Evolutionary conservation across 225 moss, liverwort and hornwort species (phyloP).

Genomic region (Pleurozium schreberi): DNA sequence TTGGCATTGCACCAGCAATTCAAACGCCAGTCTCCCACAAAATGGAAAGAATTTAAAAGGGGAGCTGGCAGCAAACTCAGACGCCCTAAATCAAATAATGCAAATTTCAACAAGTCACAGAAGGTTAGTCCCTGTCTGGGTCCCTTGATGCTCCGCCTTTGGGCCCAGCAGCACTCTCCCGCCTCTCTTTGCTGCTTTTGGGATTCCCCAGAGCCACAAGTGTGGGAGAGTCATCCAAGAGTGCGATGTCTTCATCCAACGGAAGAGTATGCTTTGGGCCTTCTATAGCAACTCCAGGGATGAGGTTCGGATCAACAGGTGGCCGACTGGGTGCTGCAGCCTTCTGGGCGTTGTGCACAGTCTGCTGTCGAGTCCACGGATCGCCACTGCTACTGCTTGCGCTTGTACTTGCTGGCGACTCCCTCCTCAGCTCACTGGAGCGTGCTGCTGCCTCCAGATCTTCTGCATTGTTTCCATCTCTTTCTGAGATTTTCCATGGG

Average conservation of each 20-base stretch:
- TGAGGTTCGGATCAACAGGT: slow-evolving; percentile 19
- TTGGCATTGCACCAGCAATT: background rate
- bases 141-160: slow-evolving; percentile 17
- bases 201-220: slow-evolving; percentile 34
- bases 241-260: slow-evolving; percentile 20
- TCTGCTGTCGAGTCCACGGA: slow-evolving; percentile 11
- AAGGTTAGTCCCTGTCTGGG: slow-evolving; percentile 20
- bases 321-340: background rate
- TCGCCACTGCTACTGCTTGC: background rate
- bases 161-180: slow-evolving; percentile 3
- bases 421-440: slow-evolving; percentile 15
- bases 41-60: slow-evolving; percentile 15
- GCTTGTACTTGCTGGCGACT: background rate
- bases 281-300: slow-evolving; percentile 45
- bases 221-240: slow-evolving; percentile 5
- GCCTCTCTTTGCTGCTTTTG: slow-evolving; percentile 27
- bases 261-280: slow-evolving; percentile 49
- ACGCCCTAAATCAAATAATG: background rate
- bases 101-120: background rate
- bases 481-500: slow-evolving; percentile 3
- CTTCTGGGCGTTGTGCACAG: background rate
- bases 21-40: slow-evolving; percentile 5
- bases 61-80: slow-evolving; percentile 2
- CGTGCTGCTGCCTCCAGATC: background rate
- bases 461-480: background rate